Base-by-base conservation (phyloP, 2,329 filamentous ascomycete genomes). In the Periconia sp. region DNA sequence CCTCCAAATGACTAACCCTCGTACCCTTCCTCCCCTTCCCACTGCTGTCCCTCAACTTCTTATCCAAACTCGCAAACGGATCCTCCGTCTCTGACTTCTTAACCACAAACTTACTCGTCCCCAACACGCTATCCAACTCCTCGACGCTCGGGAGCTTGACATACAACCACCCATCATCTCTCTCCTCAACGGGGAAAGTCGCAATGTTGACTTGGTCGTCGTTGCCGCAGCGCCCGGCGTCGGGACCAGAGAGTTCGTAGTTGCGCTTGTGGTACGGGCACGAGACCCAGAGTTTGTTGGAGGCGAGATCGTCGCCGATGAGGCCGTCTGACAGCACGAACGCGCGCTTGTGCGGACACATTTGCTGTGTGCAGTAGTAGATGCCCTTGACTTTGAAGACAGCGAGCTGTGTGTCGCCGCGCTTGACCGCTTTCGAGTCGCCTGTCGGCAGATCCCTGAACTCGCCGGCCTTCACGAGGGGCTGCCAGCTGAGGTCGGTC, bases 231-330 rank as follows among this genome's bases (percentile, higher is more conserved):
- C 82, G 80, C 1, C 91, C 91, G 0, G 84, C 82, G 47, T 85
- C 77, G 30, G 81, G 77, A 41, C 86, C 86, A 40, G 80, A 81
- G 42, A 96, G 84, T 68, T 91, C 85, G 72, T 89, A 96, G 76
- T 96, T 96, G 61, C 91, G 86, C 79, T 96, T 96, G 79, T 96
- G 92, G 73, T 88, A 86, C 0, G 92, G 92, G 68, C 91, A 96
- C 1, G 87, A 91, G 17, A 96, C 84, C 87, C 89, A 96, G n/a
- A 92, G 86, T 55, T 86, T 86, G 57, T 84, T 78, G 49, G 72
- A 80, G 43, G 79, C 72, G 54, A 71, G 57, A 56, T 85, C 82
- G 59, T 91, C 87, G 41, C 92, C 92, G 45, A 96, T 82, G 9
- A 96, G 77, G 1, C 91, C 91, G 69, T 96, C 92, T 0, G 88